These are phyloP conservation scores for Lepidium sativum DNA, from an alignment of 345 rosid species.

Conservation along the genomic window DNA sequence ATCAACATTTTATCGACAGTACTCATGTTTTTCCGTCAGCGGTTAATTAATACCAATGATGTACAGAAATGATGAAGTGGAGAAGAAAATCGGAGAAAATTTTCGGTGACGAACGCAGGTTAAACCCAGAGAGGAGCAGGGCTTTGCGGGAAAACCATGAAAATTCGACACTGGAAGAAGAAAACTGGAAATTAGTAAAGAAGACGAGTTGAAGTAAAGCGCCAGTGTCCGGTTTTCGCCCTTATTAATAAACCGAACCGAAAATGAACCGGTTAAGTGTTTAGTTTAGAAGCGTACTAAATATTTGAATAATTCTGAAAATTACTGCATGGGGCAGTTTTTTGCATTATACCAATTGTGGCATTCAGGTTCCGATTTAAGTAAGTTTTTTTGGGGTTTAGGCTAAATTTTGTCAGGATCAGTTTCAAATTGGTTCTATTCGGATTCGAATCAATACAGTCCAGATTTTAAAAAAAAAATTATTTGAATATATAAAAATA, in stretches of 20 bases:
- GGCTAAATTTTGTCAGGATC: too few relatives aligned
- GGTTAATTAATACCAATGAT: background rate
- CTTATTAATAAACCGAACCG: background rate
- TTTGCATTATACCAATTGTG: too few relatives aligned
- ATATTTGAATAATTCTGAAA: background rate
- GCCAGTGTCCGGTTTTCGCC: too few relatives aligned
- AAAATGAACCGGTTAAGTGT: background rate
- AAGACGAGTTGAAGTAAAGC: background rate
- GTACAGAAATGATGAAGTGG: background rate
- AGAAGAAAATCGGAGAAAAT: background rate
- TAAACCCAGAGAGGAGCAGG: slow-evolving; percentile 15
- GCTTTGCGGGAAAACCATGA: slow-evolving; percentile 16
- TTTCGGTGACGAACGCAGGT: background rate
- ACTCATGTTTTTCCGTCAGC: slow-evolving; percentile 46
- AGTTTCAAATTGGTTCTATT: too few relatives aligned
- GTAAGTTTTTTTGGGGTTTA: too few relatives aligned
- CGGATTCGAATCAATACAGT: too few relatives aligned
- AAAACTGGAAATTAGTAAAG: background rate
- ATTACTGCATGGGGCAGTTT: too few relatives aligned
- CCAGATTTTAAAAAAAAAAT: too few relatives aligned
- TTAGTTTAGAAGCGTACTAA: background rate
- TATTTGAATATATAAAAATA: too few relatives aligned
- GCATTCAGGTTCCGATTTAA: too few relatives aligned
- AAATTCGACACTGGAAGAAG: background rate
- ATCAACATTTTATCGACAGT: slow-evolving; percentile 97